phyloP scores from a whole-genome alignment of 129 eudicot genomes.

The Lonicera japonica region DNA sequence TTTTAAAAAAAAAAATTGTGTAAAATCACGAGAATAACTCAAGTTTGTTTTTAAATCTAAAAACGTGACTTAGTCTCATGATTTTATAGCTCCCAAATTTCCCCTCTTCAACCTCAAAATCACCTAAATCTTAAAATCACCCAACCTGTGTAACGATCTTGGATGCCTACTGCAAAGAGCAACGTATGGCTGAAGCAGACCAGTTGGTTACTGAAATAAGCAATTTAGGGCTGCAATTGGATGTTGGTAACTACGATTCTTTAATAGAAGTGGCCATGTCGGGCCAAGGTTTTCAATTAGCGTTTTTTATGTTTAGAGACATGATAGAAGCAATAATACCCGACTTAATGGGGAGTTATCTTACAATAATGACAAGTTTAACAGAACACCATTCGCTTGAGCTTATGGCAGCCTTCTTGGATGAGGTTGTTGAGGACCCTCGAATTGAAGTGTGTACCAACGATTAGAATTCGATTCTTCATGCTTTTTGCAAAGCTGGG shows the following conservation, averaged over 20 bases:
- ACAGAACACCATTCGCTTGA: conserved; percentile 91
- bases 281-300: conserved; percentile 91
- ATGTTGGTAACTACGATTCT: conserved; percentile 55
- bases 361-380: conserved; percentile 92
- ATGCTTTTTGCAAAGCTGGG: conserved; percentile 84
- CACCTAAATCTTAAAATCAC: no score
- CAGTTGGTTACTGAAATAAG: conserved; percentile 73
- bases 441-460: conserved; percentile 73
- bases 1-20: no score
- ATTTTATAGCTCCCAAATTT: no score
- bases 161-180: conserved; percentile 73
- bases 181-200: conserved; percentile 84
- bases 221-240: conserved; percentile 61
- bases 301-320: conserved; percentile 84
- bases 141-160: conserved; percentile 69
- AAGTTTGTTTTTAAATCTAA: no score
- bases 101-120: no score
- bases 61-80: no score
- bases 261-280: conserved; percentile 83
- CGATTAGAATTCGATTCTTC: conserved; percentile 95
- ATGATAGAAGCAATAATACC: conserved; percentile 83
- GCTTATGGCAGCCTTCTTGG: conserved; percentile 89
- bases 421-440: conserved; percentile 90
- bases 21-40: no score
- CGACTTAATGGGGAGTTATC: conserved; percentile 67